A percentile compares a stretch with the other conserved stretches of the same genome.
Conservation (phyloP, 257 asterid species). For the Parsonsia alboflavescens region DNA sequence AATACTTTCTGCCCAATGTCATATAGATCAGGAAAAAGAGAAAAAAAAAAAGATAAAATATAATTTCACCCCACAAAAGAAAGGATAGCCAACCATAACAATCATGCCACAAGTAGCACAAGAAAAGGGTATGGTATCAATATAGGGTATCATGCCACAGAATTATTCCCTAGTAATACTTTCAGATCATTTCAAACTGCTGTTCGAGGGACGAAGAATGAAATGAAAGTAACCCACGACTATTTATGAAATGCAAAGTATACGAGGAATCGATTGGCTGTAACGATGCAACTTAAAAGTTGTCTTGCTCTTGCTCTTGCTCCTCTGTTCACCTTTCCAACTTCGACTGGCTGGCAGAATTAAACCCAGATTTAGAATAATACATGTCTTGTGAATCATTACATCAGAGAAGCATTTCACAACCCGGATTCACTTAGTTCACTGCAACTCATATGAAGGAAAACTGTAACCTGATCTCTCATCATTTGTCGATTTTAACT, state of each 20-base stretch:
- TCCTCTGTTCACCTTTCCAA: background rate
- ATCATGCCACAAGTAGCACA: background rate
- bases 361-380: background rate
- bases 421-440: constrained; percentile 1
- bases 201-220: no score
- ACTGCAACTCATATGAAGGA: constrained; percentile 85
- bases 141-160: no score
- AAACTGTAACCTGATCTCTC: constrained; percentile 85
- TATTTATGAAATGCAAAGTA: background rate
- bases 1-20: background rate
- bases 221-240: no score
- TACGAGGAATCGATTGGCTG: background rate
- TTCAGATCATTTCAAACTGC: background rate
- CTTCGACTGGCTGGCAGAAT: background rate
- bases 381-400: background rate
- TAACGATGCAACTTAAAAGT: background rate
- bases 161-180: no score
- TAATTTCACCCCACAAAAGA: background rate
- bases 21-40: no score
- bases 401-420: background rate
- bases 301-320: no score
- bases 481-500: constrained; percentile 70
- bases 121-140: no score
- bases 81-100: background rate
- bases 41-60: no score